Evolutionary conservation across 495 filamentous ascomycete genomes (phyloP), one percentile per base, ranked within the genome.

Genomic region (Penicillium ochrochloron): DNA sequence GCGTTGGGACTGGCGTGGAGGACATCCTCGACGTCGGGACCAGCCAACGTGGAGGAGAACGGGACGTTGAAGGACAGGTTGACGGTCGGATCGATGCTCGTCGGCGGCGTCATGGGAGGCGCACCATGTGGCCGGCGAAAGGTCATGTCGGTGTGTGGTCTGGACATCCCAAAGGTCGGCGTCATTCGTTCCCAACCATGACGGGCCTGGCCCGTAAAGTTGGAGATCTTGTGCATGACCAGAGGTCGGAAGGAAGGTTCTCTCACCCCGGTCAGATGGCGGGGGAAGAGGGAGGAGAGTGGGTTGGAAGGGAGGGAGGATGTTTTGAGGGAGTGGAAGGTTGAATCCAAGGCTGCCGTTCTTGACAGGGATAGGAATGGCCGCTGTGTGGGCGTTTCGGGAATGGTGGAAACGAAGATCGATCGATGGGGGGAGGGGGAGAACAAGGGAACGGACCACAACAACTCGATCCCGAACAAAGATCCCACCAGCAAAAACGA

Each of bases 181-280:
- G 86, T 87, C 87, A 95, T 94, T 84, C 91, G 88, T 82, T 96
- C 92, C 84, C 90, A 91, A 85, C 92, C 94, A 88, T 96, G 92
- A 83, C 93, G 90, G 85, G 88, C 88, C 66, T 82, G 80, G 75
- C 87, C 86, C 67, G 88, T 88, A 71, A 96, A 92, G 80, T 92
- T 94, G 78, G 90, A 88, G 73, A 97, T 89, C 82, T 94, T 96
- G 84, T 96, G 94, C 93, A 97, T 96, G 73, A 78, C 72, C 72
- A 61, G 68, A 67, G 66, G 63, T 64, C 60, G 60, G 66, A 54
- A 60, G 27, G 60, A 39, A 59, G 67, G 66, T 57, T 73, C 78
- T 80, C 76, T 77, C 63, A 71, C 75, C 78, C 79, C 79, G 77
- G 63, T 73, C 56, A 73, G 56, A 75, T 61, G 77, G 73, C 74